These are phyloP conservation scores for Bruguiera sexangula DNA, from an alignment of 345 rosid species.

Conservation along the genomic window DNA sequence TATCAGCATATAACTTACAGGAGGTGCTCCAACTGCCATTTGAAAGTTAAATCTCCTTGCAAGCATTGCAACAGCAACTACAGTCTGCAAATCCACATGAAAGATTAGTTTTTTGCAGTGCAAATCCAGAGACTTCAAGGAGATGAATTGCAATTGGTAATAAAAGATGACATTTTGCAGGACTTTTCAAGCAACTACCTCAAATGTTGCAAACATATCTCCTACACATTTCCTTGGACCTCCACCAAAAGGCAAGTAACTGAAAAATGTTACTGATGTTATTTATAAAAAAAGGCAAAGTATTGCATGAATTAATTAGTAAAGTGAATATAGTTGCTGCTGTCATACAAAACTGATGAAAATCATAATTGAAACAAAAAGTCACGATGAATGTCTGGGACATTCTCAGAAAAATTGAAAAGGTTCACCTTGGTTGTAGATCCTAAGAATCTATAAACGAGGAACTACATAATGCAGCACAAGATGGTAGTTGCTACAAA, in stretches of 20 bases:
- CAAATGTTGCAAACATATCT: conserved; percentile 91
- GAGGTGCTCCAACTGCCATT: conserved; percentile 82
- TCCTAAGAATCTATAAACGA: no score
- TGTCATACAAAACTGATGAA: not conserved
- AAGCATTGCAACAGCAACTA: conserved; percentile 92
- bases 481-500: no score
- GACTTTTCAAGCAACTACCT: conserved; percentile 42
- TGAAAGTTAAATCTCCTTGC: conserved; percentile 71
- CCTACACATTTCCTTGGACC: conserved; percentile 96
- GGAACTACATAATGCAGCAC: no score
- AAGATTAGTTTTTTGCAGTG: not conserved
- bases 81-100: conserved; percentile 40
- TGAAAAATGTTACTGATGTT: conserved; percentile 23
- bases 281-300: not conserved
- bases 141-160: not conserved
- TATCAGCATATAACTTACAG: conserved; percentile 41
- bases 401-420: no score
- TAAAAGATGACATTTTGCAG: not conserved
- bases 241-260: conserved; percentile 98
- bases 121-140: not conserved
- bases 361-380: no score
- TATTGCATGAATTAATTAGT: not conserved
- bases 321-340: not conserved
- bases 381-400: no score
- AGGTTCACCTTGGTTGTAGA: no score